Percentiles rank a stretch among this genome's conserved stretches.
Evolutionary conservation across 441 rosid genomes (phyloP).

Genomic region (Bruguiera hainesii): DNA sequence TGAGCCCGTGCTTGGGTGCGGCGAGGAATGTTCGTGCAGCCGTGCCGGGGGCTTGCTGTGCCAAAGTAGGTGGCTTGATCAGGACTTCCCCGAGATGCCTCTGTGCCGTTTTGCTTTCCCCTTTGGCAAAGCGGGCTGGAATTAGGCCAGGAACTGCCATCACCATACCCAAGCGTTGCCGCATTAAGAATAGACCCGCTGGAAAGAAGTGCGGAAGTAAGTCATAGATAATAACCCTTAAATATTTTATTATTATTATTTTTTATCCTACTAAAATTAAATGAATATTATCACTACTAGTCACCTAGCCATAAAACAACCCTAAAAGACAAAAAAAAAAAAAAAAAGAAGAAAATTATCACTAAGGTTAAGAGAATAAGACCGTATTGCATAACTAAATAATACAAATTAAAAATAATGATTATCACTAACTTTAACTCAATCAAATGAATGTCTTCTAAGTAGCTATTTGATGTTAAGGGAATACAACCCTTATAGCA

Average conservation of each 20-base stretch:
- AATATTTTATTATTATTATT: neutral
- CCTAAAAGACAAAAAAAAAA: no score
- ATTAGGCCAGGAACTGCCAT: slow-evolving; percentile 73
- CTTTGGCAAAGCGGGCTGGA: slow-evolving; percentile 71
- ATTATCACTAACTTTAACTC: no score
- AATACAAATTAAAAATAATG: no score
- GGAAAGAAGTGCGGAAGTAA: slow-evolving; percentile 90
- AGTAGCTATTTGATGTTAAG: no score
- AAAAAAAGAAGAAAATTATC: neutral
- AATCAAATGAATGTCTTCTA: no score
- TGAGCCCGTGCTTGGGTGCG: slow-evolving; percentile 67
- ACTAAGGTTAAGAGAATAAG: no score
- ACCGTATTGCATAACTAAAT: no score
- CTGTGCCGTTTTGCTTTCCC: slow-evolving; percentile 72
- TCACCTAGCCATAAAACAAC: no score
- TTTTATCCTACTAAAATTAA: neutral
- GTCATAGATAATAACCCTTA: neutral
- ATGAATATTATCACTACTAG: no score
- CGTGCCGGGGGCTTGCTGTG: slow-evolving; percentile 66
- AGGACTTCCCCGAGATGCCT: slow-evolving; percentile 67
- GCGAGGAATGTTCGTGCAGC: slow-evolving; percentile 44
- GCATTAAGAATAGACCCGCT: slow-evolving; percentile 55
- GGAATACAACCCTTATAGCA: no score
- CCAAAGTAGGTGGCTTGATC: slow-evolving; percentile 59
- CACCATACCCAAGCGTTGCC: slow-evolving; percentile 79